Conservation (phyloP, 345 rosid species). For the Bretschneidera sinensis region DNA sequence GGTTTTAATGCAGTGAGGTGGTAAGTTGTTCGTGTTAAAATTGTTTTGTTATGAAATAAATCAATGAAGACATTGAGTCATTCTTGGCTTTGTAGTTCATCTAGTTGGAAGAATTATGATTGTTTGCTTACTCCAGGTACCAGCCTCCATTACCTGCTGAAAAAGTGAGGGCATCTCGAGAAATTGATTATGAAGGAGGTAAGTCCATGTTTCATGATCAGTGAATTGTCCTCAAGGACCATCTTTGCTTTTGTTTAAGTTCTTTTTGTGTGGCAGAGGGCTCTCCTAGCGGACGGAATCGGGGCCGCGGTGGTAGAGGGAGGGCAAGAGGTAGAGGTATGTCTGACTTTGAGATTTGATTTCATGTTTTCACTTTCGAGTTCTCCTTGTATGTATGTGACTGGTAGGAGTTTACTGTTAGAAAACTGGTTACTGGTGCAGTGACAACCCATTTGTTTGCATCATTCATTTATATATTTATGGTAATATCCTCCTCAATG, state of each 20-base stretch:
- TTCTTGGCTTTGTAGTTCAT: background rate
- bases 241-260: background rate
- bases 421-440: background rate
- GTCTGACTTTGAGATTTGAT: background rate
- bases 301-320: slow-evolving; percentile 73
- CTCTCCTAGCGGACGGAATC: slow-evolving; percentile 63
- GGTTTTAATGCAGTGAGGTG: background rate
- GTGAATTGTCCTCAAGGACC: background rate
- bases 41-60: too few species aligned
- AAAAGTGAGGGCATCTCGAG: slow-evolving; percentile 45
- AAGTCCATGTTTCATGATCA: slow-evolving; percentile 1
- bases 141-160: slow-evolving; percentile 73
- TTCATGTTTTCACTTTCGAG: background rate
- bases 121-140: slow-evolving; percentile 42
- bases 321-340: slow-evolving; percentile 45
- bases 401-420: background rate
- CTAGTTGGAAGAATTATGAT: background rate
- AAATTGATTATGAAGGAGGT: slow-evolving; percentile 72
- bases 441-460: background rate
- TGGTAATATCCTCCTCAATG: background rate
- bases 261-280: slow-evolving; percentile 41
- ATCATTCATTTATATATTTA: too few species aligned
- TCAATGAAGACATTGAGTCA: background rate
- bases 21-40: too few species aligned
- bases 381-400: background rate